These are phyloP conservation scores for Arctium minus DNA, from an alignment of 129 eudicot species.

Conservation along the genomic window DNA sequence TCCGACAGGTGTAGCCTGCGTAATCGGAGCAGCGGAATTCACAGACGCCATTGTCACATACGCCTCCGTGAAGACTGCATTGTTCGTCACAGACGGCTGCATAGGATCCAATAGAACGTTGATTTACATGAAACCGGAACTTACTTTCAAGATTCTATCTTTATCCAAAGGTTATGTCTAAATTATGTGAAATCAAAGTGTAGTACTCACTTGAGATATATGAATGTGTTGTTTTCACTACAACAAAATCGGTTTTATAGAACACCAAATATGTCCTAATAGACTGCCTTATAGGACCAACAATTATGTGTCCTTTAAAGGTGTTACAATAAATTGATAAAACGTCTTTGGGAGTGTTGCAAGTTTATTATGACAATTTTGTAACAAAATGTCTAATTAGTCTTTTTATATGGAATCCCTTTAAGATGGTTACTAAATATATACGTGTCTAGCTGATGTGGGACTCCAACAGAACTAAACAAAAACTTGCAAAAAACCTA, in stretches of 20 bases:
- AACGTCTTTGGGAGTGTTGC: not conserved
- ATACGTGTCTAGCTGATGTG: not conserved
- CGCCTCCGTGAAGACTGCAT: constrained; percentile 99
- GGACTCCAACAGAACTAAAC: not conserved
- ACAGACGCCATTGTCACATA: constrained; percentile 90
- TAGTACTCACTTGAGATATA: no score
- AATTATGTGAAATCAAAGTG: not conserved
- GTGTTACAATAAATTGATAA: not conserved
- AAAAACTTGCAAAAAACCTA: not conserved
- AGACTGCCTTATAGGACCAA: not conserved
- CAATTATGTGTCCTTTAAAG: not conserved
- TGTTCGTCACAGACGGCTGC: constrained; percentile 96
- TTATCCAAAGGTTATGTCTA: not conserved
- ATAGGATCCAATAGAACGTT: constrained; percentile 9
- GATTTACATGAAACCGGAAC: not conserved
- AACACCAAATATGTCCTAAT: no score
- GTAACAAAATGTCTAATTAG: not conserved
- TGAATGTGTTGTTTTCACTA: no score
- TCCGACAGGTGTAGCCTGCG: constrained; percentile 92
- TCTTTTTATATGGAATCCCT: no score
- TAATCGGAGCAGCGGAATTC: constrained; percentile 97
- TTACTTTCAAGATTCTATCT: not conserved
- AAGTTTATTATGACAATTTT: not conserved
- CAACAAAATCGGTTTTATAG: no score
- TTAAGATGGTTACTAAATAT: no score